Percentiles rank a stretch among this genome's conserved stretches.
These are phyloP conservation scores for Platanthera zijinensis DNA, from an alignment of 106 monocot genomes.

Conservation along the genomic window DNA sequence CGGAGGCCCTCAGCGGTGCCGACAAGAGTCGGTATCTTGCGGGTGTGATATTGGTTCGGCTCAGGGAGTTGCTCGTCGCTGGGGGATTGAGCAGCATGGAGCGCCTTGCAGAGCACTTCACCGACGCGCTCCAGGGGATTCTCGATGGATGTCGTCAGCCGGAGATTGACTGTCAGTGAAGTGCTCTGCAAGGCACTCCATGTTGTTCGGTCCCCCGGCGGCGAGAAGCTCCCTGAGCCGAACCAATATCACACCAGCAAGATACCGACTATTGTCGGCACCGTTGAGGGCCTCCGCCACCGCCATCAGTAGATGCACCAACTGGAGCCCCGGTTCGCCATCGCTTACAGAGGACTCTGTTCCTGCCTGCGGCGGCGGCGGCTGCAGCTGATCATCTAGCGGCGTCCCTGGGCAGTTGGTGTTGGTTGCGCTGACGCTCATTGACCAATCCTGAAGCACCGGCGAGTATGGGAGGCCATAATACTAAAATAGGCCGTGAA, in stretches of 20 bases:
- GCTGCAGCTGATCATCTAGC: not conserved
- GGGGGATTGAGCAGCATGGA: slow-evolving; percentile 31
- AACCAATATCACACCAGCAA: slow-evolving; percentile 63
- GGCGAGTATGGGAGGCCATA: slow-evolving; percentile 13
- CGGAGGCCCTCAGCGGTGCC: slow-evolving; percentile 38
- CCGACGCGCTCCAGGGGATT: slow-evolving; percentile 46
- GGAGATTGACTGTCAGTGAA: slow-evolving; percentile 48
- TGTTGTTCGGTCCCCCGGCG: slow-evolving; percentile 15
- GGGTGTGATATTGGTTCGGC: slow-evolving; percentile 71
- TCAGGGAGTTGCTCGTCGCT: slow-evolving; percentile 37
- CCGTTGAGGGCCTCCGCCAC: slow-evolving; percentile 49
- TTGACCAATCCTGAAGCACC: not conserved
- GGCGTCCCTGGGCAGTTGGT: not conserved
- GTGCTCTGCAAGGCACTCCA: slow-evolving; percentile 50
- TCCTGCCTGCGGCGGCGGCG: not conserved
- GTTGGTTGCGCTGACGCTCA: not conserved
- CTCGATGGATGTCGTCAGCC: slow-evolving; percentile 18
- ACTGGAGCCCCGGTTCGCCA: slow-evolving; percentile 26
- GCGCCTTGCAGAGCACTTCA: slow-evolving; percentile 51
- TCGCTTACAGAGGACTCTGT: too few relatives aligned
- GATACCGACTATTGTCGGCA: slow-evolving; percentile 22
- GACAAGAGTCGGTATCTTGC: slow-evolving; percentile 34
- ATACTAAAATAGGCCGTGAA: slow-evolving; percentile 20
- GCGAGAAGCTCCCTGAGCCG: slow-evolving; percentile 57
- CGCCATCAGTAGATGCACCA: slow-evolving; percentile 50